Evolutionary conservation across 805 yeast genomes (phyloP), one percentile per base, ranked within the genome.

Genomic region (Metschnikowia hibisci): DNA sequence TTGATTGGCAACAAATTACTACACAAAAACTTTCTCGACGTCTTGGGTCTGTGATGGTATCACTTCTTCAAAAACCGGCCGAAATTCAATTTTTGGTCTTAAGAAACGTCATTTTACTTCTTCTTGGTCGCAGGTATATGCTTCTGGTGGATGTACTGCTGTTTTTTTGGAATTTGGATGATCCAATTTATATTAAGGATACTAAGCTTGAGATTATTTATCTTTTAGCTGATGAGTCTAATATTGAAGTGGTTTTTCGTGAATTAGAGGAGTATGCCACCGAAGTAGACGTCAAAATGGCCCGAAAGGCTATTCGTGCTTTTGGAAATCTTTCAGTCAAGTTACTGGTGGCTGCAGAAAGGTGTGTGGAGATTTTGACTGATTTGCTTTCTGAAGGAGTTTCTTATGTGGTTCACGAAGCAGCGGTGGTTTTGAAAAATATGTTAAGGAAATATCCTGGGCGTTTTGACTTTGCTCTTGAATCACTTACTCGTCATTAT

Each of bases 261-360:
- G 98, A 90, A 58, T 63, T 90, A 41, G 84, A 81, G 49, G 96
- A 85, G 54, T 90, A 90, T 61, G 95, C 95, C 4, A 78, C 88
- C 0, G 96, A 87, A 55, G 81, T 87, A 11, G 96, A 90, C 61
- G 76, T 82, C 18, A 84, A 84, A 45, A 87, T 89, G 83, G 87
- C 90, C 1, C 71, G 95, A 43, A 86, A 88, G 55, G 89, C 97
- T 0, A 80, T 91, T 3, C 67, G 95, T 46, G 96, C 96, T 0
- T 80, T 91, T 48, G 97, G 97, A 2, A 87, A 89, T 56, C 67
- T 91, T 15, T 95, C 96, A 0, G 80, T 89, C 22, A 87, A 87
- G 56, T 63, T 88, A 12, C 80, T 79, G 20, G 61, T 61, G 7
- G 80, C 86, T 0, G 81, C 90, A 0, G 65, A 70, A 4, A 70